Base-by-base conservation (phyloP, 148 eudicot species). In the Vaccinium myrtillus region DNA sequence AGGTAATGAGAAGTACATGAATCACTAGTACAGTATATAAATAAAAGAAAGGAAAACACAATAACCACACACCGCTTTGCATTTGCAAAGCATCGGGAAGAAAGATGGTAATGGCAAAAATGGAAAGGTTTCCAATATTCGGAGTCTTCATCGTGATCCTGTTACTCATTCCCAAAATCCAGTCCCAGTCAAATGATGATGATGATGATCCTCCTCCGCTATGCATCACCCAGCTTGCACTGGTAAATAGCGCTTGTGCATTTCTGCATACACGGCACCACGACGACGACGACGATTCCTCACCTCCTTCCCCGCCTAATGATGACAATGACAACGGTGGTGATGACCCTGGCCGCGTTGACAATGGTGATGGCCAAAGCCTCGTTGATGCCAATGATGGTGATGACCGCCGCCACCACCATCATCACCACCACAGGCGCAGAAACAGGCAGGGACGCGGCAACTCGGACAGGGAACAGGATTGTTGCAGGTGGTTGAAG, bases 401-500 rank as follows among this genome's bases (percentile, higher is more conserved):
- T 53, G 55, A 13, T 53, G 2, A 53, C 55, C 55, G 11, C 55
- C 55, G 14, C 55, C 55, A 53, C 55, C 55, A 53, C 55, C 55
- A 53, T 8, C 55, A 53, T 11, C 55, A 53, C 55, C 55, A 8
- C 13, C 91, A 43, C 75, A 83, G 71, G 21, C 88, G 14, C 81
- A 46, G 58, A n/a, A 85, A 61, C 49, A 63, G 83, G 2, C 90
- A 85, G 56, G 61, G 67, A 25, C 86, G 58, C 30, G 6, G 75
- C 12, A 84, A 84, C 84, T 80, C 87, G 18, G 87, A 90, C 13
- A 86, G 79, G 1, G 91, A 84, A 77, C 75, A 70, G 55, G 91
- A 95, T 71, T 95, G 98, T 80, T 95, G 98, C 75, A 85, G 89
- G 43, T 95, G 98, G 98, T 48, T 94, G 77, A 85, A 85, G 53